Evolutionary conservation across 345 rosid genomes (phyloP).

Genomic region (Linum tenue): DNA sequence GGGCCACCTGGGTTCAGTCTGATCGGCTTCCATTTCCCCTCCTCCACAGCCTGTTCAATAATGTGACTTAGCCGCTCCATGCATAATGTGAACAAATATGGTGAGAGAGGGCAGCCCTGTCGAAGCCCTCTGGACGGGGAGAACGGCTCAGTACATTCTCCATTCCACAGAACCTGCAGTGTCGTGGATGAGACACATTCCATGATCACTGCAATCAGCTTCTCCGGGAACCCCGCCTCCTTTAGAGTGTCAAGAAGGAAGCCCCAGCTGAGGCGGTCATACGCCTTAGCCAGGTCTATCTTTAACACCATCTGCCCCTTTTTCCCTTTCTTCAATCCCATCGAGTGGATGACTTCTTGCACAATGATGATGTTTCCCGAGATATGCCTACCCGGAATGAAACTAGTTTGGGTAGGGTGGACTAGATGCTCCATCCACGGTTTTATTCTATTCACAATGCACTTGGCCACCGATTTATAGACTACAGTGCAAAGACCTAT

Average conservation of each 20-base stretch:
- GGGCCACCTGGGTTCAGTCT: neutral
- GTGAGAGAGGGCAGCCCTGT: conserved; percentile 4
- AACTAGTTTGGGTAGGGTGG: too few relatives aligned
- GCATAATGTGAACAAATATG: neutral
- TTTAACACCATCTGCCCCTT: neutral
- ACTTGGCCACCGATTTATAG: too few relatives aligned
- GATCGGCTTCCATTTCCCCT: neutral
- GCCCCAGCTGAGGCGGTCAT: neutral
- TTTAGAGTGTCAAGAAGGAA: neutral
- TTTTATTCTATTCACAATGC: too few relatives aligned
- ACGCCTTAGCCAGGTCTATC: neutral
- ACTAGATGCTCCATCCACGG: too few relatives aligned
- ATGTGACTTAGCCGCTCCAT: neutral
- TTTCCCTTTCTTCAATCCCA: too few relatives aligned
- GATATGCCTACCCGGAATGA: too few relatives aligned
- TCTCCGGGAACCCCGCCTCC: neutral
- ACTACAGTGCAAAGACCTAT: too few relatives aligned
- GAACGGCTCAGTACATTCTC: neutral
- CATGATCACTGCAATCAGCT: neutral
- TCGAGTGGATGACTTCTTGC: too few relatives aligned
- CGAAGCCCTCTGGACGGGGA: neutral
- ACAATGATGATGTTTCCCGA: too few relatives aligned
- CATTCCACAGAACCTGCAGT: neutral
- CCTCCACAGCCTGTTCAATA: neutral
- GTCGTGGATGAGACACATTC: neutral